phyloP scores from a whole-genome alignment of 2,329 filamentous ascomycete genomes.

The Byssoonygena ceratinophila region DNA sequence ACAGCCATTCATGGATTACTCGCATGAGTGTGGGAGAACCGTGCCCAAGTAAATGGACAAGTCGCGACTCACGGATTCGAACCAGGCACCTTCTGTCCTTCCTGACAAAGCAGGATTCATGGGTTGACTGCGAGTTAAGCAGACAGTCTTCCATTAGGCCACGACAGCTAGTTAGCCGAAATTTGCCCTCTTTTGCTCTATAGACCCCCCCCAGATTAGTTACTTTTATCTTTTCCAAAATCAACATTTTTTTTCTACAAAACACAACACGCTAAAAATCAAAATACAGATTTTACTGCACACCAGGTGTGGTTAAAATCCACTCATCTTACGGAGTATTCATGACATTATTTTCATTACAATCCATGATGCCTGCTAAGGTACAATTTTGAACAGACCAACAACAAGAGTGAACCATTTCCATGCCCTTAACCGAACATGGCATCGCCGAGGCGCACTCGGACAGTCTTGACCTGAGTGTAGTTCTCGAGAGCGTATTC shows the following conservation, averaged over 20 bases:
- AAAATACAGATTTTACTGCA: too few relatives aligned
- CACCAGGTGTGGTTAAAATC: too few relatives aligned
- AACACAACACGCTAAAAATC: too few relatives aligned
- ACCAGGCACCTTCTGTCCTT: constrained; percentile 37
- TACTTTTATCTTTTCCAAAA: too few relatives aligned
- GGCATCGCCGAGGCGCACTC: constrained; percentile 36
- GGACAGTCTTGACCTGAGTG: constrained; percentile 41
- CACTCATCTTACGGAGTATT: too few relatives aligned
- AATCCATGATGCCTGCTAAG: not conserved
- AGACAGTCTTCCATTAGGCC: constrained; percentile 15
- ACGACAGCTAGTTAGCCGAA: constrained; percentile 14
- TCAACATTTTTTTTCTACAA: too few relatives aligned
- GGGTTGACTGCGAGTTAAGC: not conserved
- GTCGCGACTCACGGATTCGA: constrained; percentile 45
- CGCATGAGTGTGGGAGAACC: constrained; percentile 39
- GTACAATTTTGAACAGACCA: not conserved
- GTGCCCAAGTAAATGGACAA: constrained; percentile 15
- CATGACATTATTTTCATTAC: not conserved
- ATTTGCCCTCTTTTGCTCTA: not conserved
- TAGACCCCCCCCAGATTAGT: too few relatives aligned
- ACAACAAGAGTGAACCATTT: not conserved
- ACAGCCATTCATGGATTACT: constrained; percentile 46
- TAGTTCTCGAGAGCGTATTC: constrained; percentile 42
- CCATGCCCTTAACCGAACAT: constrained; percentile 31
- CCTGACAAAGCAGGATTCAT: constrained; percentile 8